These are phyloP conservation scores for Termitomyces sp. DNA, from an alignment of 768 basidiomycete genomes.

Conservation along the genomic window DNA sequence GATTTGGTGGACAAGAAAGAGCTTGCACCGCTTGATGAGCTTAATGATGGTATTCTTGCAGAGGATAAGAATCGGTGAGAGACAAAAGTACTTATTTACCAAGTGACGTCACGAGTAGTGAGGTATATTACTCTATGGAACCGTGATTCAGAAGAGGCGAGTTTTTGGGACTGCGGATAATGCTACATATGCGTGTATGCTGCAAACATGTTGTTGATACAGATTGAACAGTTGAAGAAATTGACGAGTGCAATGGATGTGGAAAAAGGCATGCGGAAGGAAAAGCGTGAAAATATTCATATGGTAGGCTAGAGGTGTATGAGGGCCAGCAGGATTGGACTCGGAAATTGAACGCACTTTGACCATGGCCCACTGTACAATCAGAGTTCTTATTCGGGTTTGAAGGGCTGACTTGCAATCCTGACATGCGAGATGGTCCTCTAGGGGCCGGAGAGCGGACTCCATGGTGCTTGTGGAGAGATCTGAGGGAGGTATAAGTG, in stretches of 20 bases:
- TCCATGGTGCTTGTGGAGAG: constrained; percentile 71
- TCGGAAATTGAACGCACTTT: constrained; percentile 40
- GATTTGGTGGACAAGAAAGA: constrained; percentile 96
- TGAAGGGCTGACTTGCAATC: constrained; percentile 58
- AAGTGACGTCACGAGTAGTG: constrained; percentile 5
- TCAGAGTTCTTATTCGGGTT: constrained; percentile 61
- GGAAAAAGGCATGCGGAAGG: no score
- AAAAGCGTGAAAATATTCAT: constrained; percentile 20
- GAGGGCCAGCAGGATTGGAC: background rate
- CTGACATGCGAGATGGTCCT: constrained; percentile 64
- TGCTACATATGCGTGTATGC: constrained; percentile 6
- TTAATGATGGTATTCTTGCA: constrained; percentile 83
- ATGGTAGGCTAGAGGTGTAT: constrained; percentile 23
- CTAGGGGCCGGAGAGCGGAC: constrained; percentile 61
- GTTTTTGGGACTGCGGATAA: background rate
- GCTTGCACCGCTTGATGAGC: constrained; percentile 87
- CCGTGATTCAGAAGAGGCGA: background rate
- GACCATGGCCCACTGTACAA: constrained; percentile 74
- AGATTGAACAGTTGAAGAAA: background rate
- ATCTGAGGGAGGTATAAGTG: constrained; percentile 34
- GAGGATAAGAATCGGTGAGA: constrained; percentile 41
- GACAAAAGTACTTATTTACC: background rate
- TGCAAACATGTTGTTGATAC: background rate
- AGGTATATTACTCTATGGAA: background rate
- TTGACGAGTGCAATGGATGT: background rate